These are phyloP conservation scores for Piper longum DNA, from an alignment of 164 flowering plant species.

Conservation along the genomic window DNA sequence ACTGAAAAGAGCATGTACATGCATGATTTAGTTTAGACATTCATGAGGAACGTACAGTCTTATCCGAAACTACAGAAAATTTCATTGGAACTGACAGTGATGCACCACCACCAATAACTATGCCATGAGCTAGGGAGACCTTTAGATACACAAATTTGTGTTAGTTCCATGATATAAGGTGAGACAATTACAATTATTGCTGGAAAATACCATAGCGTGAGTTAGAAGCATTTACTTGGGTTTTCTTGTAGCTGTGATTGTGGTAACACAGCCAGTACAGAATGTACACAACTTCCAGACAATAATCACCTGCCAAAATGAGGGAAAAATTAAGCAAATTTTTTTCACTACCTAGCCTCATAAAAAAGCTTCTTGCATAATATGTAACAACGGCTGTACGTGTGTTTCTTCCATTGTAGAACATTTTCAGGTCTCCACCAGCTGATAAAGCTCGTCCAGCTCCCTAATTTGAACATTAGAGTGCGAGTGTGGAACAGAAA, in stretches of 20 bases:
- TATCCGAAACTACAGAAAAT: constrained; percentile 91
- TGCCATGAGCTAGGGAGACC: constrained; percentile 91
- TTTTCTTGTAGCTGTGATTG: constrained; percentile 77
- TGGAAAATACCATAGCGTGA: background rate
- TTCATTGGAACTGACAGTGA: constrained; percentile 82
- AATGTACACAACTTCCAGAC: constrained; percentile 87
- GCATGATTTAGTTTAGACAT: background rate
- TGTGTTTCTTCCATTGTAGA: constrained; percentile 59
- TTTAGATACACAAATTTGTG: constrained; percentile 13
- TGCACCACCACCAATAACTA: constrained; percentile 94
- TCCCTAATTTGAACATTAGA: constrained; percentile 35
- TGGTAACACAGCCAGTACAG: constrained; percentile 96
- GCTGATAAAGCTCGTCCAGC: constrained; percentile 96
- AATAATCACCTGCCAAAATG: constrained; percentile 58
- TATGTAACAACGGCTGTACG: constrained; percentile 24
- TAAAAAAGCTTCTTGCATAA: background rate
- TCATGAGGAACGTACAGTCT: constrained; percentile 42
- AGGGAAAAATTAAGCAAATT: background rate
- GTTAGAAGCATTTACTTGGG: constrained; percentile 31
- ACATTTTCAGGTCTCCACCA: constrained; percentile 87
- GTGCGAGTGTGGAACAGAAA: background rate
- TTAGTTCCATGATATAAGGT: too few species aligned
- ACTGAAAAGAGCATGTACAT: background rate
- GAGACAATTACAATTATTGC: background rate
- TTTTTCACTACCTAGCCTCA: background rate